Evolutionary conservation across 129 eudicot species (phyloP), one percentile per base, ranked within the genome.

Genomic region (Escallonia herrerae): DNA sequence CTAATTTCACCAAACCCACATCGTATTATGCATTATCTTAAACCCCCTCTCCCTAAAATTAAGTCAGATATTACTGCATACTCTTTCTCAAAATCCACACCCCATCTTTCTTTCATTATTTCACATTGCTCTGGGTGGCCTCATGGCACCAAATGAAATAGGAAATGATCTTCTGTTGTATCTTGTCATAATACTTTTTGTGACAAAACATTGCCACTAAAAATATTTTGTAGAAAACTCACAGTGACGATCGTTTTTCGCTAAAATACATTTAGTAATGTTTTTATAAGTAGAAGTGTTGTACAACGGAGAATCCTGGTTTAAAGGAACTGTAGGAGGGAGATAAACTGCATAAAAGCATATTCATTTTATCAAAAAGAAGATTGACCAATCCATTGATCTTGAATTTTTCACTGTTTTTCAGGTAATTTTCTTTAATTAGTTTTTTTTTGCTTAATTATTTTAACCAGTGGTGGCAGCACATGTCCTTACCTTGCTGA

Each of bases 341-440:
- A 49, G 14, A 39, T 51, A 41, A 59, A 51, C 44, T 51, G 47
- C 39, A 56, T 3, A 62, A 38, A 51, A n/a, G 64, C 60, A 45
- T 3, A 59, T 63, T 70, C 67, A 39, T 42, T 41, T 69, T 50
- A 61, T 15, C 39, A 53, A 63, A 63, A 57, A 41, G 44, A 56
- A 43, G 15, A n/a, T 50, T 46, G 55, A 40, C 5, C 46, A 12
- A 9, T 60, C 38, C 61, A 48, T 14, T 70, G 58, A 63, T 56
- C 69, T 37, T 55, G n/a, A n/a, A n/a, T n/a, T 59, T 12, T 45
- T n/a, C 56, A 43, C 55, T 50, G 3, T 54, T 7, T 51, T 37
- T n/a, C 57, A 72, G 76, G 69, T 63, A 39, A 2, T 53, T 15
- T 5, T 53, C 53, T 15, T 65, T 14, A 11, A 8, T 48, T 33